These are phyloP conservation scores for Sphagnum fallax DNA, from an alignment of 228 moss, liverwort and hornwort genomes.

Conservation along the genomic window DNA sequence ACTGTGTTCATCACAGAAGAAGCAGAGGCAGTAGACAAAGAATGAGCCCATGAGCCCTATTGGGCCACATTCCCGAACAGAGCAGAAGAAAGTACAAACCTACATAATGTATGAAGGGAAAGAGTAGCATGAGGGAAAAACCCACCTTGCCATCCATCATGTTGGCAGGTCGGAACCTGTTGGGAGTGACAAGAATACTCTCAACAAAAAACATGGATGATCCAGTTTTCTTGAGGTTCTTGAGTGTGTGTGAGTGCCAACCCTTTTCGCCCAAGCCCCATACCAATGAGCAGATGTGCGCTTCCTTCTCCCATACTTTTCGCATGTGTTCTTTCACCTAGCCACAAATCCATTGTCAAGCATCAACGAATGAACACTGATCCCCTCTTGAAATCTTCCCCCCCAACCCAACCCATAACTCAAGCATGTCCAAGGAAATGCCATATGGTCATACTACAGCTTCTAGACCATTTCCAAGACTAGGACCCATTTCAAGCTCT, in stretches of 20 bases:
- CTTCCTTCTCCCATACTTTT: constrained; percentile 69
- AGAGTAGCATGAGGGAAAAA: neutral
- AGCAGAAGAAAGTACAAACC: too few species aligned
- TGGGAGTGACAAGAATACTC: constrained; percentile 83
- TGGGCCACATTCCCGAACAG: too few species aligned
- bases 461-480: too few species aligned
- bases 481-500: too few species aligned
- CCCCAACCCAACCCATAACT: too few species aligned
- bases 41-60: too few species aligned
- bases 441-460: too few species aligned
- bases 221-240: constrained; percentile 12
- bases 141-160: constrained; percentile 82
- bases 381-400: too few species aligned
- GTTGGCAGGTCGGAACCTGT: constrained; percentile 96
- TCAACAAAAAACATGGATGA: constrained; percentile 90
- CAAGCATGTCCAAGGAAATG: too few species aligned
- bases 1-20: neutral
- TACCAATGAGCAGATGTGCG: constrained; percentile 70
- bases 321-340: constrained; percentile 85
- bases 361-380: too few species aligned
- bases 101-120: too few species aligned
- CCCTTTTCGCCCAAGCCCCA: constrained; percentile 77
- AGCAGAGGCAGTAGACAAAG: neutral
- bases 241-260: constrained; percentile 19
- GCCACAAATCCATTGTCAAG: neutral